Conservation (phyloP, 176 grass and related monocot genomes). For the Avena eriantha region DNA sequence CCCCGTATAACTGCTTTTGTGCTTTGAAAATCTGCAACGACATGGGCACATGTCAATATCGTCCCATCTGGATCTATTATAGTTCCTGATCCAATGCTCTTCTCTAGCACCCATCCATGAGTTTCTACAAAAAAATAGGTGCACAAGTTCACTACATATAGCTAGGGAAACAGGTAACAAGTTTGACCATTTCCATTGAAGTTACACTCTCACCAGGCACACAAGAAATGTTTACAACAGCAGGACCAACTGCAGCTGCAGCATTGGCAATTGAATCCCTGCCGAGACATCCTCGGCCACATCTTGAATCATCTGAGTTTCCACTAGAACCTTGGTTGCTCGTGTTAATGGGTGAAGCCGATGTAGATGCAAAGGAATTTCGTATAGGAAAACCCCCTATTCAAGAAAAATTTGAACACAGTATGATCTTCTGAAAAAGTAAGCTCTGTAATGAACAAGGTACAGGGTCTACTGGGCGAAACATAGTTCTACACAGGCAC, state of each 20-base stretch:
- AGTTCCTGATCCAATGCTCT: constrained; percentile 79
- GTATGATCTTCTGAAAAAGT: background rate
- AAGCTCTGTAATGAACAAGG: background rate
- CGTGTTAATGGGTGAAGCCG: constrained; percentile 36
- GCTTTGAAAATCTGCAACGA: constrained; percentile 59
- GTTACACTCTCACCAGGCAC: constrained; percentile 45
- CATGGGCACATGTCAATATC: constrained; percentile 93
- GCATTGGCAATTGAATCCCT: constrained; percentile 77
- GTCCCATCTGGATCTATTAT: constrained; percentile 88
- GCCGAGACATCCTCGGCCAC: constrained; percentile 58
- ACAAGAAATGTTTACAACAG: constrained; percentile 83
- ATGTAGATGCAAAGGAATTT: constrained; percentile 47
- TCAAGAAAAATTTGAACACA: constrained; percentile 31
- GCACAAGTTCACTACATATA: constrained; percentile 32
- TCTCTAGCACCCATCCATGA: constrained; percentile 47
- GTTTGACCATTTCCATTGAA: background rate
- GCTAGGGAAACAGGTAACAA: background rate
- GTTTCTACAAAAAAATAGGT: constrained; percentile 49
- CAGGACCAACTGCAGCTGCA: constrained; percentile 68
- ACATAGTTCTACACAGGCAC: background rate
- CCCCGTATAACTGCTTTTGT: constrained; percentile 42
- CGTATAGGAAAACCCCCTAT: constrained; percentile 40
- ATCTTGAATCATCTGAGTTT: constrained; percentile 58
- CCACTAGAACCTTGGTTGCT: constrained; percentile 47
- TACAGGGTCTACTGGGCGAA: background rate